These are phyloP conservation scores for Gonium pectorale DNA, from an alignment of 139 green algal genomes.

Conservation along the genomic window DNA sequence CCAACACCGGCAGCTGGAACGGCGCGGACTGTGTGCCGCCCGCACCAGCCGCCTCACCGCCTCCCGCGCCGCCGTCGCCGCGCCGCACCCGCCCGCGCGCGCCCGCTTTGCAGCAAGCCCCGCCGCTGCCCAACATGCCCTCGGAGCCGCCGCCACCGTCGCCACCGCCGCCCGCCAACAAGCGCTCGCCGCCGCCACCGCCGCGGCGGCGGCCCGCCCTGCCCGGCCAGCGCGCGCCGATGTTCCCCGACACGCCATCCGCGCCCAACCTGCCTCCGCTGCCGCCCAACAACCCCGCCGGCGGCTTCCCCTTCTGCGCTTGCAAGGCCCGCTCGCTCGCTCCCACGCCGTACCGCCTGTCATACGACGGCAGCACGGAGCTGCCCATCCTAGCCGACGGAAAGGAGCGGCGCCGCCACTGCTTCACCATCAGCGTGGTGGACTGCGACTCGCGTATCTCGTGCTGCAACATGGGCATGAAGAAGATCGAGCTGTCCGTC, in stretches of 20 bases:
- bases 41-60: neutral
- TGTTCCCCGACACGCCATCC: neutral
- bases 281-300: neutral
- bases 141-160: neutral
- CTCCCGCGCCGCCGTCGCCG: neutral
- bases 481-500: slow-evolving; percentile 9
- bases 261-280: neutral
- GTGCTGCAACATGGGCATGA: slow-evolving; percentile 23
- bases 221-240: neutral
- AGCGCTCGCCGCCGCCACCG: neutral
- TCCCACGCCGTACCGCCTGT: neutral
- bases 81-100: neutral
- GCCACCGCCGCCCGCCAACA: neutral
- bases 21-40: neutral
- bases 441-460: neutral
- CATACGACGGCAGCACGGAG: neutral
- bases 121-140: neutral
- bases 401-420: slow-evolving; percentile 5
- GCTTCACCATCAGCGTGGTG: neutral
- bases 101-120: neutral
- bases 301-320: slow-evolving; percentile 17
- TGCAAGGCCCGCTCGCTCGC: neutral
- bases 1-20: neutral
- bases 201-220: neutral
- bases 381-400: neutral